Evolutionary conservation across 495 filamentous ascomycete species (phyloP), one percentile per base, ranked within the genome.

Genomic region (Pseudomonodictys pantanalensis): DNA sequence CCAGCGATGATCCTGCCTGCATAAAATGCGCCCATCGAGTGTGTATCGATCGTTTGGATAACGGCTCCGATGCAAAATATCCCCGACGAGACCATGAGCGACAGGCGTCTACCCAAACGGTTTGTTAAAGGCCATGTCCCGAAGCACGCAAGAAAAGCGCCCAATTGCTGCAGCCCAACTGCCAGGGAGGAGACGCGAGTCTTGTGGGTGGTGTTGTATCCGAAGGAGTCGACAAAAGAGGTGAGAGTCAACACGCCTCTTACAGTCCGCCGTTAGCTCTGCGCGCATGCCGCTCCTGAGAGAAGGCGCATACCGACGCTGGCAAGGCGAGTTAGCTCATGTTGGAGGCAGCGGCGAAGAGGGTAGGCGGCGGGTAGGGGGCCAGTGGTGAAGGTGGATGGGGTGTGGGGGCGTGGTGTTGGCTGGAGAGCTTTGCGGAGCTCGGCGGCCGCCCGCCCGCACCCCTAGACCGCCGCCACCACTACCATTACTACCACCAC

Each of bases 1-100:
- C 81, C 81, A 1, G 76, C 73, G n/a, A 84, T 70, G 5, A 82
- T 71, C 35, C 81, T 71, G 3, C 72, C 76, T 20, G 46, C 58
- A 28, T 77, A 77, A 39, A 75, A 73, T 15, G 70, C 68, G 0
- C 64, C 65, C 10, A 76, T 67, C 11, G 60, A 67, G 35, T 73
- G 71, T 0, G 65, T 71, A 32, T 74, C 69, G 15, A 71, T 68
- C 2, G 71, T 73, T 56, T 78, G 75, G 30, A 76, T 68, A 12
- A 65, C 58, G 4, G 68, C 71, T 3, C 75, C 76, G 17, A 75
- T 53, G 42, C 68, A 55, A 60, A 77, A 77, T n/a, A 78, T 56
- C 3, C 71, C 53, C 0, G 73, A 66, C 33, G 71, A 69, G 6
- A 71, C 58, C 66, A 76, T 74, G 9, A 78, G 52, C 6, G 72